Percentiles rank a stretch among this genome's conserved stretches.
phyloP scores from a whole-genome alignment of 805 yeast genomes.

The Isabelozyma rhagii region DNA sequence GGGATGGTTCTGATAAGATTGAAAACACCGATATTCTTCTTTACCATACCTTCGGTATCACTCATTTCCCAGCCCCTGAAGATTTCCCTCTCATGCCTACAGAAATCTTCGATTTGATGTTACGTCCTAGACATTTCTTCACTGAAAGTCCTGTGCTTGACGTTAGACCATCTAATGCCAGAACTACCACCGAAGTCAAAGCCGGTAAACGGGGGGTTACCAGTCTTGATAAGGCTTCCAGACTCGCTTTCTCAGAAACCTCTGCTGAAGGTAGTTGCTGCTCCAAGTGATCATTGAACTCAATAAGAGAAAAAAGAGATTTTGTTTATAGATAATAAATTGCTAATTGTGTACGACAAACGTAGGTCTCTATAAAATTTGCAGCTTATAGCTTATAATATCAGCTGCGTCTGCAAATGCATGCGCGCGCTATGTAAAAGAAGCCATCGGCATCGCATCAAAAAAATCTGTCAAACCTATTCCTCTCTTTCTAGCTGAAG shows the following conservation, averaged over 20 bases:
- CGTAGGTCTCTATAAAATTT: too few relatives aligned
- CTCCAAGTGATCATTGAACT: conserved; percentile 1
- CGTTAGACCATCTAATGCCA: conserved; percentile 58
- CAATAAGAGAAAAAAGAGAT: neutral
- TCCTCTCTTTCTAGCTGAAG: neutral
- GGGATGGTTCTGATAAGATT: conserved; percentile 54
- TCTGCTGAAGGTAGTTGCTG: conserved; percentile 8
- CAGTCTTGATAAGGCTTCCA: conserved; percentile 36
- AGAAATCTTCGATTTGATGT: conserved; percentile 69
- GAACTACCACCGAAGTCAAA: conserved; percentile 39
- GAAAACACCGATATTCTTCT: conserved; percentile 70
- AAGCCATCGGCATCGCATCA: neutral
- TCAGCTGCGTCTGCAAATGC: too few relatives aligned
- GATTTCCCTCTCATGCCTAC: conserved; percentile 90
- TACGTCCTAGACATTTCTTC: conserved; percentile 80
- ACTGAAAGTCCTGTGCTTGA: conserved; percentile 75
- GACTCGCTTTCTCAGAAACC: conserved; percentile 35
- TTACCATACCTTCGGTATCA: conserved; percentile 81
- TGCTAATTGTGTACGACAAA: too few relatives aligned
- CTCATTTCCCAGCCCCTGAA: conserved; percentile 87
- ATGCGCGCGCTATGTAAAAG: too few relatives aligned
- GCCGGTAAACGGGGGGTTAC: conserved; percentile 30
- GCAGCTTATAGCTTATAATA: too few relatives aligned
- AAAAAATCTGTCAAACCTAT: neutral
- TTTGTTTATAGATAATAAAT: neutral